A percentile compares a stretch with the other conserved stretches of the same genome.
Evolutionary conservation across 176 grass and related monocot genomes (phyloP).

Genomic region (Lolium rigidum): DNA sequence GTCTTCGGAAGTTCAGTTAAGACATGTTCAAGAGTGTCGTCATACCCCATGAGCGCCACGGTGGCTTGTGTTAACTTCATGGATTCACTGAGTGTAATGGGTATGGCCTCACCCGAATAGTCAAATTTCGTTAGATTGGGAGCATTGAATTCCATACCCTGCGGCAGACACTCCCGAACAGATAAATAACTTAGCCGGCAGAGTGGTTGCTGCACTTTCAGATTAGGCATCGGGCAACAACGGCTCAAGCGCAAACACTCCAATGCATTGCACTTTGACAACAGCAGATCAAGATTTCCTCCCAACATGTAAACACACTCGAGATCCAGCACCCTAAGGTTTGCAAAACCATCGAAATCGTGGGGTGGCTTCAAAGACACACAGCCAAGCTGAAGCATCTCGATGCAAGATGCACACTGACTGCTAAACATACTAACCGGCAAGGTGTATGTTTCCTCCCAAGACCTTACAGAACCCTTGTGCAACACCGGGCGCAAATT

Average conservation of each 20-base stretch:
- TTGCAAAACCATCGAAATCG: neutral
- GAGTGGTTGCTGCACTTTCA: conserved; percentile 28
- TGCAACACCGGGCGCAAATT: neutral
- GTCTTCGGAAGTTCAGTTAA: conserved; percentile 24
- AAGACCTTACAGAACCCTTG: neutral
- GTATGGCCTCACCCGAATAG: neutral
- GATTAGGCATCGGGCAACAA: neutral
- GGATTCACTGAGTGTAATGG: conserved; percentile 30
- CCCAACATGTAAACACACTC: neutral
- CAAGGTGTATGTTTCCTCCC: conserved; percentile 17
- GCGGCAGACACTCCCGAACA: neutral
- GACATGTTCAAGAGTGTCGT: conserved; percentile 27
- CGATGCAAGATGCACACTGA: neutral
- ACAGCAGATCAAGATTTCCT: conserved; percentile 1
- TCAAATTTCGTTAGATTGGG: conserved; percentile 19
- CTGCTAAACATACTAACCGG: neutral
- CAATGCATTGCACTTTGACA: conserved; percentile 6
- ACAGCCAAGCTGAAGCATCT: conserved; percentile 1
- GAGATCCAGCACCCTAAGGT: conserved; percentile 27
- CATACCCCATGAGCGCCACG: neutral
- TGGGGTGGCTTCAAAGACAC: neutral
- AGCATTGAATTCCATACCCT: conserved; percentile 22
- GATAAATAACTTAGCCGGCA: conserved; percentile 8
- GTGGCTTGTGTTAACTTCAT: conserved; percentile 8
- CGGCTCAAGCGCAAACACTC: conserved; percentile 11